Conservation (phyloP, 129 eudicot genomes). For the Saposhnikovia divaricata region DNA sequence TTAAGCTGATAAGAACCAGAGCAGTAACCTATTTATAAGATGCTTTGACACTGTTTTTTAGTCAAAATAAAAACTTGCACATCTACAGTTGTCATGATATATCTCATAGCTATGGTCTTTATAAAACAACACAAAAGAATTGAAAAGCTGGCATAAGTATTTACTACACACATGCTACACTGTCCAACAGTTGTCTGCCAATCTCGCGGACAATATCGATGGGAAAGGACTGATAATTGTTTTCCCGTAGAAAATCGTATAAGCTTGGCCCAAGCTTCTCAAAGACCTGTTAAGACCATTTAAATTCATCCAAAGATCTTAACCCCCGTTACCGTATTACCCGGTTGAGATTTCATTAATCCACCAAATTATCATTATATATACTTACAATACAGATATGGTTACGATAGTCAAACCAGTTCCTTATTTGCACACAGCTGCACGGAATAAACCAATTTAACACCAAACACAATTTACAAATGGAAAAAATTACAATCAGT, state of each 20-base stretch:
- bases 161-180: slow-evolving; percentile 51
- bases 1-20: neutral
- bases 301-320: slow-evolving; percentile 29
- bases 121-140: neutral
- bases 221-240: slow-evolving; percentile 42
- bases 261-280: slow-evolving; percentile 62
- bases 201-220: slow-evolving; percentile 53
- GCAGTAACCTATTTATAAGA: neutral
- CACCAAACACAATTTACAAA: slow-evolving; percentile 12
- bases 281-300: slow-evolving; percentile 47
- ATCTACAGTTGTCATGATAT: neutral
- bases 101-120: neutral
- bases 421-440: slow-evolving; percentile 58
- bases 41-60: neutral
- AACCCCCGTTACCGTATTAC: slow-evolving; percentile 18
- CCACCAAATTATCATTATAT: slow-evolving; percentile 14
- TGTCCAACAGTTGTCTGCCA: slow-evolving; percentile 50
- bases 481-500: neutral
- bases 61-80: neutral
- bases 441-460: slow-evolving; percentile 28
- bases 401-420: slow-evolving; percentile 58
- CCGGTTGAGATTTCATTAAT: slow-evolving; percentile 19
- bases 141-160: slow-evolving; percentile 10
- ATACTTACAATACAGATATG: slow-evolving; percentile 52
- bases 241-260: slow-evolving; percentile 47